Percentiles rank a stretch among this genome's conserved stretches.
These are phyloP conservation scores for Mortierella sp. DNA, from an alignment of 371 early-diverging fungal species.

Conservation along the genomic window DNA sequence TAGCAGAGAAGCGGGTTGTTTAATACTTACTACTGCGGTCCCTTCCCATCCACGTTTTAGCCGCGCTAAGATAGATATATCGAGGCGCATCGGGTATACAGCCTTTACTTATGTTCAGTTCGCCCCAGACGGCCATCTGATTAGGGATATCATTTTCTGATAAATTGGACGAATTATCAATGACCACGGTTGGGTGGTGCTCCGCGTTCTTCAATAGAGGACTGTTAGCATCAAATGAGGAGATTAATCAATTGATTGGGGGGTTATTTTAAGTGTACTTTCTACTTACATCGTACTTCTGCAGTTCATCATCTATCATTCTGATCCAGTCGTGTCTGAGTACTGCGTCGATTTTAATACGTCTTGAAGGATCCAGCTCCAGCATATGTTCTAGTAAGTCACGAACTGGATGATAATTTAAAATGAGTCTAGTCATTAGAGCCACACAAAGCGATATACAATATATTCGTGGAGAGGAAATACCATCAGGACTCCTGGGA, in stretches of 20 bases:
- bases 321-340: conserved; percentile 30
- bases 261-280: not conserved
- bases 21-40: conserved; percentile 8
- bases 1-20: not conserved
- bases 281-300: conserved; percentile 28
- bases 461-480: not conserved
- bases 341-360: conserved; percentile 7
- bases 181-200: not conserved
- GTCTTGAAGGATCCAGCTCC: conserved; percentile 22
- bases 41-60: conserved; percentile 12
- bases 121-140: conserved; percentile 6
- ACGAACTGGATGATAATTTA: conserved; percentile 12
- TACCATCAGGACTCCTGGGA: conserved; percentile 31
- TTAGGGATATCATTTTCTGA: not conserved
- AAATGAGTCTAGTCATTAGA: not conserved
- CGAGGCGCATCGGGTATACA: conserved; percentile 32
- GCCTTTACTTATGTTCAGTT: conserved; percentile 16
- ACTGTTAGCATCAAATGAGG: not conserved
- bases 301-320: conserved; percentile 32
- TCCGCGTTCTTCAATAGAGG: not conserved
- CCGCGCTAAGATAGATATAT: conserved; percentile 8
- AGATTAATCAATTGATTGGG: not conserved
- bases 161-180: not conserved
- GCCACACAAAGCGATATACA: too few species aligned
- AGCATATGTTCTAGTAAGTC: conserved; percentile 21